Evolutionary conservation across 176 grass and related monocot genomes (phyloP).

Genomic region (Zea luxurians): DNA sequence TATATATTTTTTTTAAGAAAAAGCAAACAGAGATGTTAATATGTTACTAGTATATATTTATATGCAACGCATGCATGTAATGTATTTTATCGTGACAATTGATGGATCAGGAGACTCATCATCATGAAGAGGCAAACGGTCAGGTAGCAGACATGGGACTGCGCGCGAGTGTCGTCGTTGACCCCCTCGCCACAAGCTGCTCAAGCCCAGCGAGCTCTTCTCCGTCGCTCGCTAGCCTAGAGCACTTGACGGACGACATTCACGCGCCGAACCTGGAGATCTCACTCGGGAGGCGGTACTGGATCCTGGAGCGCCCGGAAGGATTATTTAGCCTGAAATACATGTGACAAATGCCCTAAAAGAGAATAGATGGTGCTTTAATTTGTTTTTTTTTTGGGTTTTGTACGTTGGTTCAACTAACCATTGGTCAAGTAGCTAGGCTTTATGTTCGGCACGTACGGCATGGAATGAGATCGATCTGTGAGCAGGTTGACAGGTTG

Average conservation of each 20-base stretch:
- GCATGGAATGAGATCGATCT: slow-evolving; percentile 11
- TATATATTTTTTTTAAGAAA: background rate
- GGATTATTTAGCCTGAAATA: slow-evolving; percentile 47
- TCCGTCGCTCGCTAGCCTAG: slow-evolving; percentile 36
- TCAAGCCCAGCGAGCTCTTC: slow-evolving; percentile 44
- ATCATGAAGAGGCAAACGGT: slow-evolving; percentile 30
- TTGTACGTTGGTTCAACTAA: slow-evolving; percentile 20
- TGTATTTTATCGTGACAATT: background rate
- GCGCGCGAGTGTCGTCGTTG: slow-evolving; percentile 25
- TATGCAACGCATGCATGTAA: too few relatives aligned
- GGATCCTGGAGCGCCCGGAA: slow-evolving; percentile 43
- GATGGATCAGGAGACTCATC: slow-evolving; percentile 33
- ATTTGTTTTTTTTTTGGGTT: background rate
- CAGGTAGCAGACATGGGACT: slow-evolving; percentile 29
- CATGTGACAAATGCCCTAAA: slow-evolving; percentile 16
- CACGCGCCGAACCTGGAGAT: slow-evolving; percentile 65
- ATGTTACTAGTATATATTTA: too few relatives aligned
- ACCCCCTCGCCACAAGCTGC: slow-evolving; percentile 18
- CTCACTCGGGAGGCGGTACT: slow-evolving; percentile 70
- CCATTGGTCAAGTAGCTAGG: slow-evolving; percentile 25
- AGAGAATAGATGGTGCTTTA: too few relatives aligned
- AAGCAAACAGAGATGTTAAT: background rate
- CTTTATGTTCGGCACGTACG: slow-evolving; percentile 4
- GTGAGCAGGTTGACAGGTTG: background rate
- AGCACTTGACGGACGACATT: slow-evolving; percentile 35